Conservation (phyloP, 169 alveolate genomes). For the Plasmodium sp. region DNA sequence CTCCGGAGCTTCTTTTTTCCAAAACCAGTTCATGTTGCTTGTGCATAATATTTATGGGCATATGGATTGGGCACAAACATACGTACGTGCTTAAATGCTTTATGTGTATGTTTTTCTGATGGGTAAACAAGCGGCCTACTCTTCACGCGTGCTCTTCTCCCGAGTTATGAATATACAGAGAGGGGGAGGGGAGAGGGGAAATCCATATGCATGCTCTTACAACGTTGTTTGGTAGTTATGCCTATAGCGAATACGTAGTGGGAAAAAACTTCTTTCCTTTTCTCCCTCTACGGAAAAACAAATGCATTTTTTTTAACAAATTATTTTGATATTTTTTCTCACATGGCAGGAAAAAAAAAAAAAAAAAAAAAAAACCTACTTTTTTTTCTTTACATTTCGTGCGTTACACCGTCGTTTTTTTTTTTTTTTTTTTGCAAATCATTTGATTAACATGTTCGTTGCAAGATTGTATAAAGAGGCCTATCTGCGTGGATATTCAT, state of each 20-base stretch:
- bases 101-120: neutral
- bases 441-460: neutral
- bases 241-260: neutral
- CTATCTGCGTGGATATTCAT: neutral
- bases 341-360: neutral
- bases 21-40: slow-evolving; percentile 69
- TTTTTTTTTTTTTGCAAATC: neutral
- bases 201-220: neutral
- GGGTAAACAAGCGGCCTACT: neutral
- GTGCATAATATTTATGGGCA: neutral
- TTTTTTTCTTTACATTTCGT: neutral
- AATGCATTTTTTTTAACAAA: neutral
- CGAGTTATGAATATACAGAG: neutral
- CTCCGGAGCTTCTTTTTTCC: slow-evolving; percentile 50
- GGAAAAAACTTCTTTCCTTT: neutral
- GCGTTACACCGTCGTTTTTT: neutral
- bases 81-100: neutral
- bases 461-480: neutral
- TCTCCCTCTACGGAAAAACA: neutral
- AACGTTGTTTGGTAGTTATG: neutral
- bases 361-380: neutral
- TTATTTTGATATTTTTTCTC: neutral
- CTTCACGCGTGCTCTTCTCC: neutral
- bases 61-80: neutral
- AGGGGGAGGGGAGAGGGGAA: neutral